Percentiles rank a stretch among this genome's conserved stretches.
Conservation (phyloP, 2,329 filamentous ascomycete species). For the Alternaria sp. region DNA sequence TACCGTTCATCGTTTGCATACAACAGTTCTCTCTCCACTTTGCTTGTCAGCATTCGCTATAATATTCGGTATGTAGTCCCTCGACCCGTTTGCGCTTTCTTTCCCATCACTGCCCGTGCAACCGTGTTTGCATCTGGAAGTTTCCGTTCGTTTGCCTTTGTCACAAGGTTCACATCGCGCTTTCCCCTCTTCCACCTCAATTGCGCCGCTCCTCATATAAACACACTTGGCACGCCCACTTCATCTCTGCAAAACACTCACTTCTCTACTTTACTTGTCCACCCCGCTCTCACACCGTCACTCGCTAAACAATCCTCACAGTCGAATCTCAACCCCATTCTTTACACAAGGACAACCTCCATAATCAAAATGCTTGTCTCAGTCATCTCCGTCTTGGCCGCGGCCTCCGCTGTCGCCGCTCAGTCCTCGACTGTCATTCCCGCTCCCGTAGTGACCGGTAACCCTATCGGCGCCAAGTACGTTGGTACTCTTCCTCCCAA, state of each 20-base stretch:
- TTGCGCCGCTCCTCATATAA: constrained; percentile 13
- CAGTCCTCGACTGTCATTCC: constrained; percentile 27
- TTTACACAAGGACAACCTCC: constrained; percentile 17
- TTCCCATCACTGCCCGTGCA: constrained; percentile 4
- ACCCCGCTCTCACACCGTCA: constrained; percentile 6
- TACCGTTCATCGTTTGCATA: not conserved
- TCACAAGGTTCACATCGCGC: constrained; percentile 8
- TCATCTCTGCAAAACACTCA: constrained; percentile 8
- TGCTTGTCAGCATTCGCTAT: constrained; percentile 5
- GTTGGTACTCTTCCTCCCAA: constrained; percentile 49
- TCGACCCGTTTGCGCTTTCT: constrained; percentile 4
- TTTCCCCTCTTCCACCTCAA: constrained; percentile 7
- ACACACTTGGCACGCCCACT: constrained; percentile 10
- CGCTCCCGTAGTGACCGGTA: constrained; percentile 49
- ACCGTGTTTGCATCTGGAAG: not conserved
- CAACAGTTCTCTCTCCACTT: not conserved
- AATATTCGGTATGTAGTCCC: constrained; percentile 13
- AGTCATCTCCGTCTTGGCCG: constrained; percentile 41
- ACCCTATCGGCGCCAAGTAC: constrained; percentile 53
- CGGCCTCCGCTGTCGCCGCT: constrained; percentile 40
- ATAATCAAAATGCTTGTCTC: constrained; percentile 44
- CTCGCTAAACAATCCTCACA: constrained; percentile 20
- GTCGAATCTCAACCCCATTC: constrained; percentile 14
- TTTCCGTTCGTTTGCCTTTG: constrained; percentile 9
- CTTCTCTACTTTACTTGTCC: constrained; percentile 6